Percentiles rank a stretch among this genome's conserved stretches.
Conservation (phyloP, 2,329 filamentous ascomycete species). For the Pseudopithomyces maydicus region DNA sequence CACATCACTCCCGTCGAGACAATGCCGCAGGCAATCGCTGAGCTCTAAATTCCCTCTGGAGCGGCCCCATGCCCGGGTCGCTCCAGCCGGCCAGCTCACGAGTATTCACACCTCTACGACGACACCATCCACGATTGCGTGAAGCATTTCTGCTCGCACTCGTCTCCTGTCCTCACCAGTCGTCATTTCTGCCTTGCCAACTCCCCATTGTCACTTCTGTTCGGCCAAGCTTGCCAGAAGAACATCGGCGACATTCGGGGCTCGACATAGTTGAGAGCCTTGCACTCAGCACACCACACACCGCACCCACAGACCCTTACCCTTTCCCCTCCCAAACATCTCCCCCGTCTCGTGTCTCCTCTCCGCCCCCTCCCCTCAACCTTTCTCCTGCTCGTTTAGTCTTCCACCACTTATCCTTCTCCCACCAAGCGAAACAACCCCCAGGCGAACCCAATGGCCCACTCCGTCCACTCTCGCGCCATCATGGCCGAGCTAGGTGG, state of each 20-base stretch:
- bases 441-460: constrained; percentile 28
- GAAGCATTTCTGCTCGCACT: constrained; percentile 40
- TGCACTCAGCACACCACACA: constrained; percentile 39
- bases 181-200: constrained; percentile 39
- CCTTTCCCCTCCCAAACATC: constrained; percentile 13
- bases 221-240: constrained; percentile 22
- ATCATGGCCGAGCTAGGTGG: constrained; percentile 35
- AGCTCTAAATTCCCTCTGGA: constrained; percentile 87
- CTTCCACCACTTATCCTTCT: background rate
- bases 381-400: background rate
- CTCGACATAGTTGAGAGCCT: constrained; percentile 45
- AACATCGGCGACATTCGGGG: constrained; percentile 40
- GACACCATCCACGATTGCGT: constrained; percentile 45
- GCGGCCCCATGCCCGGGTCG: constrained; percentile 64
- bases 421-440: constrained; percentile 10
- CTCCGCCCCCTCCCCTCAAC: background rate
- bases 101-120: constrained; percentile 65
- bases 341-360: constrained; percentile 3
- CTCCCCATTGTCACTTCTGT: constrained; percentile 39
- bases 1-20: constrained; percentile 49
- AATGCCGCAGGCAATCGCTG: constrained; percentile 55
- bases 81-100: constrained; percentile 85
- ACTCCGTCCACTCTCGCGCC: constrained; percentile 29
- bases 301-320: constrained; percentile 32
- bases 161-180: constrained; percentile 36